Conservation (phyloP, 306 rosid species). For the Cucurbita argyrosperma region DNA sequence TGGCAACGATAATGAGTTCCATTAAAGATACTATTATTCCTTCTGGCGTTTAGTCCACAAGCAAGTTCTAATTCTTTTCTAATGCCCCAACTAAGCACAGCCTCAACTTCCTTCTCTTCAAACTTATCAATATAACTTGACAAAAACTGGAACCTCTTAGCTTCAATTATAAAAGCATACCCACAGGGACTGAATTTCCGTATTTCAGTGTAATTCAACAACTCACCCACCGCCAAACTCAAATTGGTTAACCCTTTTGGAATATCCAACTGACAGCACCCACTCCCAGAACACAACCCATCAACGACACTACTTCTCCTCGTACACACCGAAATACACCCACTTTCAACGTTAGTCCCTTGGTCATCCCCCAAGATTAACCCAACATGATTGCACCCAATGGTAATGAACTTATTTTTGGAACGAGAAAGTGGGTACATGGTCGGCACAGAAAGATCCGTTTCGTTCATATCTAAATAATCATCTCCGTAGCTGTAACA, state of each 20-base stretch:
- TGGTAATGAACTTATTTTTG: slow-evolving; percentile 7
- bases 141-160: slow-evolving; percentile 4
- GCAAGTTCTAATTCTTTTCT: neutral
- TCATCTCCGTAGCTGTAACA: neutral
- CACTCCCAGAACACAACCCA: slow-evolving; percentile 16
- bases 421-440: slow-evolving; percentile 8
- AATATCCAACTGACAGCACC: slow-evolving; percentile 27
- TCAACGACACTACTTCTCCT: too few species aligned
- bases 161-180: slow-evolving; percentile 11
- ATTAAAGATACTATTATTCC: neutral
- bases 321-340: too few species aligned
- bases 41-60: neutral
- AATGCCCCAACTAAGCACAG: slow-evolving; percentile 29
- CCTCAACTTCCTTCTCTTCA: neutral
- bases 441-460: neutral
- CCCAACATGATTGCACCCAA: slow-evolving; percentile 22
- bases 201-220: neutral
- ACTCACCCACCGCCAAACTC: neutral
- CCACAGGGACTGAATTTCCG: slow-evolving; percentile 19
- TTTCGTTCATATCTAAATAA: too few species aligned
- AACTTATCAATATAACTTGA: neutral
- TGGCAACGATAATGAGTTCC: slow-evolving; percentile 22
- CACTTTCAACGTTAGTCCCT: too few species aligned
- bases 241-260: neutral
- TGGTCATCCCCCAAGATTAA: too few species aligned